Base-by-base conservation (phyloP, 345 rosid genomes). In the Bretschneidera sinensis region DNA sequence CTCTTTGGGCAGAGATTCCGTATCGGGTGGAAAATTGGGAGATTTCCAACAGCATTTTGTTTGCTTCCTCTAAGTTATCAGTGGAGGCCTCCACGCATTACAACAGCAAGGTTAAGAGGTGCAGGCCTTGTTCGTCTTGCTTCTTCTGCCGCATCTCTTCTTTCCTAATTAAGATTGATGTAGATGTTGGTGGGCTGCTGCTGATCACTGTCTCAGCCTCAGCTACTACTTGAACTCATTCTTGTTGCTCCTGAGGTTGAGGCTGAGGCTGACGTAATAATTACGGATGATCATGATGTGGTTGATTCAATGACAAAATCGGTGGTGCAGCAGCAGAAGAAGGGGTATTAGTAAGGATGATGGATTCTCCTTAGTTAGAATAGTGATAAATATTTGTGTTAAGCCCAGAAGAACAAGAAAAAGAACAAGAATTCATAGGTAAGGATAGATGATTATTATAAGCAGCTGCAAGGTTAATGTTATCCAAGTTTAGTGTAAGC, bases 81-180 rank as follows among this genome's bases (percentile, higher is more conserved):
- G 85, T 89, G 0, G 99, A 88, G 0, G 99, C 99, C 71, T 94
- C 99, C 6, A 97, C 99, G 64, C 99, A 94, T 68, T 90, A 97
- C 56, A 94, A 84, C 28, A 94, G 84, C 56, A 94, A 68, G 18
- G 96, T 94, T 20, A 94, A 85, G n/a, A 94, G 86, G 65, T 90
- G 97, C 28, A 94, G 69, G 11, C 97, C 99, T 64, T 90, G 89
- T 57, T 94, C 97, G 65, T 94, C 96, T 67, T 85, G 79, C 66
- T 88, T 82, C 71, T 81, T 90, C 67, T 90, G 86, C 68, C 77
- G 66, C 56, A 78, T 60, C 81, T 90, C 97, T 69, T 94, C 97
- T 53, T 81, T 94, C 52, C 73, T 76, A 61, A n/a, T n/a, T 0
- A 65, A 69, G 48, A 25, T 51, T 7, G 75, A 73, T 17, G 75